Percentiles rank a stretch among this genome's conserved stretches.
Evolutionary conservation across 805 yeast species (phyloP).

Genomic region (Starmerella vaccinii): DNA sequence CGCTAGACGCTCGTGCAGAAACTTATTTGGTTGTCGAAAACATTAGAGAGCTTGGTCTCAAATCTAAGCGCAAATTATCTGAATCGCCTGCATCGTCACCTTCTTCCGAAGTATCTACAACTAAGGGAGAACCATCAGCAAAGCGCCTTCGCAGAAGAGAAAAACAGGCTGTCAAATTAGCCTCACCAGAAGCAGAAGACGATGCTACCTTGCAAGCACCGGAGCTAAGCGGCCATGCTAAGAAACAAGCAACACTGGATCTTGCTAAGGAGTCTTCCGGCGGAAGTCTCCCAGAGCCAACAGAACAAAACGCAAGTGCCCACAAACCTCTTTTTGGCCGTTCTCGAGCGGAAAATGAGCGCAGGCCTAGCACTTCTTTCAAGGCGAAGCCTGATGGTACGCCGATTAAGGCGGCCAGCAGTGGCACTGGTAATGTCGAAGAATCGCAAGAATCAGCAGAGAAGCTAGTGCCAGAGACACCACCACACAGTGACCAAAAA

Average conservation of each 20-base stretch:
- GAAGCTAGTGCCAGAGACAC: too few relatives aligned
- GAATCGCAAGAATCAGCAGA: too few relatives aligned
- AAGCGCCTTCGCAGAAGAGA: background rate
- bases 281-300: background rate
- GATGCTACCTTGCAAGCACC: background rate
- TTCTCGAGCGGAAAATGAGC: background rate
- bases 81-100: background rate
- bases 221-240: background rate
- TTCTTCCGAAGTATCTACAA: background rate
- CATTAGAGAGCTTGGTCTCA: background rate
- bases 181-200: background rate
- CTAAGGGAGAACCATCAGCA: background rate
- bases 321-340: background rate
- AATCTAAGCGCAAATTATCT: background rate
- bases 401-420: too few relatives aligned
- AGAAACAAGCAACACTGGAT: background rate
- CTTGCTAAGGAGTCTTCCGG: too few relatives aligned
- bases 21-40: constrained; percentile 11
- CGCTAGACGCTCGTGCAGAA: background rate
- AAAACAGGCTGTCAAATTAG: constrained; percentile 1
- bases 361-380: background rate
- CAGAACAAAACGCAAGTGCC: background rate
- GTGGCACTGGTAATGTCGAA: too few relatives aligned
- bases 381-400: background rate
- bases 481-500: too few relatives aligned